A percentile compares a stretch with the other conserved stretches of the same genome.
Evolutionary conservation across 2,329 filamentous ascomycete species (phyloP).

Genomic region (Aspergillus japonicus): DNA sequence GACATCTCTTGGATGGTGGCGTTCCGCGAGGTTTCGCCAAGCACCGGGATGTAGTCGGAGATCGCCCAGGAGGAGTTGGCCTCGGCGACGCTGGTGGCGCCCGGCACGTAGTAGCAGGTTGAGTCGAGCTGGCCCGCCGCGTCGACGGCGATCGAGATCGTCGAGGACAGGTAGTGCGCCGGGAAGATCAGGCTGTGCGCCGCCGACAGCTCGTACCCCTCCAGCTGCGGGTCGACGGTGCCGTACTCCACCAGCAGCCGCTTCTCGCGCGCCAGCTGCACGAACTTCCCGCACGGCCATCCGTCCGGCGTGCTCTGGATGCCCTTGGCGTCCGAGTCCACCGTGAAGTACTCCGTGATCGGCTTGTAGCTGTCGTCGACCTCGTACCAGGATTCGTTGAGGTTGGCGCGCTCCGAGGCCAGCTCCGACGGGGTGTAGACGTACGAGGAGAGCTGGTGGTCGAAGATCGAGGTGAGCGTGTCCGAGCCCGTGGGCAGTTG

Average conservation of each 20-base stretch:
- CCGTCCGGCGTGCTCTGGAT: constrained; percentile 55
- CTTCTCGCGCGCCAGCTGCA: constrained; percentile 55
- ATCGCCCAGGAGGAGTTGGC: constrained; percentile 57
- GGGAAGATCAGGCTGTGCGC: constrained; percentile 56
- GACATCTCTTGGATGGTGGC: constrained; percentile 33
- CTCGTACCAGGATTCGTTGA: constrained; percentile 60
- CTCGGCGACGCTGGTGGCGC: constrained; percentile 41
- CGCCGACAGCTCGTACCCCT: constrained; percentile 53
- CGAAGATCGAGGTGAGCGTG: constrained; percentile 50
- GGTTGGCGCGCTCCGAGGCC: constrained; percentile 51
- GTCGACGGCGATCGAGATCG: constrained; percentile 34
- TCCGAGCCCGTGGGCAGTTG: constrained; percentile 47
- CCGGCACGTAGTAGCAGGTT: constrained; percentile 56
- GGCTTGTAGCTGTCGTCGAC: constrained; percentile 45
- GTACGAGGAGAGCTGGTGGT: constrained; percentile 49
- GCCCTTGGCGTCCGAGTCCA: constrained; percentile 36
- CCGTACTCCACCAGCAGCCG: constrained; percentile 59
- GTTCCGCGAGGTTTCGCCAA: constrained; percentile 23
- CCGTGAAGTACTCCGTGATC: constrained; percentile 53
- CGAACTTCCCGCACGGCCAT: constrained; percentile 62
- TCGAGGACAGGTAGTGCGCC: constrained; percentile 43
- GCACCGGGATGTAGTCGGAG: constrained; percentile 29
- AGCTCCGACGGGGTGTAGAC: constrained; percentile 57
- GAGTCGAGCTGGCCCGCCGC: constrained; percentile 44
- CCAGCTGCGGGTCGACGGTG: constrained; percentile 57